Evolutionary conservation across 306 rosid species (phyloP).

Genomic region (Gynostemma pentaphyllum): DNA sequence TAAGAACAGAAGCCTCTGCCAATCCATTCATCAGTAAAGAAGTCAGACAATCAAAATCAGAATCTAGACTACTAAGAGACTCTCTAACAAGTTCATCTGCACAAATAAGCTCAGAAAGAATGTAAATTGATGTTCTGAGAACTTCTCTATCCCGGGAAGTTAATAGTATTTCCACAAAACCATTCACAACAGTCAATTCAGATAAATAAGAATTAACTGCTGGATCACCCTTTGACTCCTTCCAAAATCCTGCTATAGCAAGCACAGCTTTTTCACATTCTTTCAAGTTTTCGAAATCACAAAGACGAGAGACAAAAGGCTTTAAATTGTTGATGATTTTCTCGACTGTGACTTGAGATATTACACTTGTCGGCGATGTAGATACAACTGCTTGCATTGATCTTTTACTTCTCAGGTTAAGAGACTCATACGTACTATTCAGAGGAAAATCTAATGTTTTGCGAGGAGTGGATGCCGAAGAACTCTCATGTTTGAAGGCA

Average conservation of each 20-base stretch:
- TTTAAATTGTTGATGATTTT: slow-evolving; percentile 52
- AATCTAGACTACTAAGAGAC: slow-evolving; percentile 62
- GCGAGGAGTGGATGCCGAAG: slow-evolving; percentile 24
- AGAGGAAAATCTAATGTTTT: slow-evolving; percentile 26
- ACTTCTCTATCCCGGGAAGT: slow-evolving; percentile 60
- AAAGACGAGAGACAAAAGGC: slow-evolving; percentile 56
- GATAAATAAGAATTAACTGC: slow-evolving; percentile 59
- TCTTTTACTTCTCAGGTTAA: slow-evolving; percentile 47
- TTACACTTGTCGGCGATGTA: slow-evolving; percentile 70
- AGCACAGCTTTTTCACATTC: slow-evolving; percentile 71
- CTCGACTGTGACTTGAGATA: slow-evolving; percentile 78
- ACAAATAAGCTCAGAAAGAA: slow-evolving; percentile 61
- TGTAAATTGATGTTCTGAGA: slow-evolving; percentile 55
- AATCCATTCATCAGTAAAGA: slow-evolving; percentile 65
- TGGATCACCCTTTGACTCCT: slow-evolving; percentile 66
- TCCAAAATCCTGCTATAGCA: slow-evolving; percentile 58
- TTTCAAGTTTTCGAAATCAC: slow-evolving; percentile 61
- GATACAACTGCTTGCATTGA: slow-evolving; percentile 26
- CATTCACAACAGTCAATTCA: slow-evolving; percentile 56
- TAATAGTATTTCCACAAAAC: slow-evolving; percentile 70
- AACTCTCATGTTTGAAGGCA: slow-evolving; percentile 29
- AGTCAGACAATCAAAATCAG: slow-evolving; percentile 83
- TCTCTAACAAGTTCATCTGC: slow-evolving; percentile 59
- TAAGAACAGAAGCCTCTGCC: slow-evolving; percentile 68
- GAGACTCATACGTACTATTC: slow-evolving; percentile 28